These are phyloP conservation scores for Clausena lansium DNA, from an alignment of 345 rosid genomes.

Conservation along the genomic window DNA sequence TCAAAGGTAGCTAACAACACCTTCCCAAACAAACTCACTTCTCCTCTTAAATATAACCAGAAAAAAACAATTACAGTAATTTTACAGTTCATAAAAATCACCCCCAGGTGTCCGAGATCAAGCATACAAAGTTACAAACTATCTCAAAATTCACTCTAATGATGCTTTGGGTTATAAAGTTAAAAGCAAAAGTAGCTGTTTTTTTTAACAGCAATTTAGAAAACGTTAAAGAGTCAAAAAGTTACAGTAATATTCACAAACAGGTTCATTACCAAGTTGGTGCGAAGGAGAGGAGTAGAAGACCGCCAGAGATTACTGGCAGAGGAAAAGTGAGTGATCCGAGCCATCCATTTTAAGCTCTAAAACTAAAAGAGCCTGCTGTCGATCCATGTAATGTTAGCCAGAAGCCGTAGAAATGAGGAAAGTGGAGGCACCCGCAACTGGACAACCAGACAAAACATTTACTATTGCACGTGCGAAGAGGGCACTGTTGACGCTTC, in stretches of 20 bases:
- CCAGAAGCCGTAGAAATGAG: neutral
- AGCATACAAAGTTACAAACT: neutral
- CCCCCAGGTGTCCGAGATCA: neutral
- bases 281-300: neutral
- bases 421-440: neutral
- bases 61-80: neutral
- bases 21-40: neutral
- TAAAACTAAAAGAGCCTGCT: neutral
- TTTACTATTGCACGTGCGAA: conserved; percentile 15
- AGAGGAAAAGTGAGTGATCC: conserved; percentile 21
- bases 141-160: neutral
- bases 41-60: neutral
- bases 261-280: conserved; percentile 16
- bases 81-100: neutral
- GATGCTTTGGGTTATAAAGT: neutral
- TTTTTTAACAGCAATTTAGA: neutral
- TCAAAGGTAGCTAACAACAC: neutral
- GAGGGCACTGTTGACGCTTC: neutral
- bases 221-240: neutral
- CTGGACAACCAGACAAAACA: no score
- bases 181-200: no score
- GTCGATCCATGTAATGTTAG: conserved; percentile 10
- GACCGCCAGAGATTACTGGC: conserved; percentile 14
- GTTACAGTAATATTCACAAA: neutral
- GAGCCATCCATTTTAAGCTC: conserved; percentile 13